A percentile compares a stretch with the other conserved stretches of the same genome.
Conservation (phyloP, 2,329 filamentous ascomycete species). For the Fusarium musae region DNA sequence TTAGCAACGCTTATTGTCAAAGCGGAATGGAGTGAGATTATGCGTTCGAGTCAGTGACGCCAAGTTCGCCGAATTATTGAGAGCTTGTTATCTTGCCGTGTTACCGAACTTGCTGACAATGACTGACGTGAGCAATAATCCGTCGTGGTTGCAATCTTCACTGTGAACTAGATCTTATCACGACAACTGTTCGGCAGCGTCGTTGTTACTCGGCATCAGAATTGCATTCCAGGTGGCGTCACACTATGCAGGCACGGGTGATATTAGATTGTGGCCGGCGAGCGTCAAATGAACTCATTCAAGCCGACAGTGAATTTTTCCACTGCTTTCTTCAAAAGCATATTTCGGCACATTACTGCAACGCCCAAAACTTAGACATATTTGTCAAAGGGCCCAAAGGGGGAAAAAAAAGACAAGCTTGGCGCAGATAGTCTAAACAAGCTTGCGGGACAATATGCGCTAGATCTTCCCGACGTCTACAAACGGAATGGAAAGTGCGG, state of each 20-base stretch:
- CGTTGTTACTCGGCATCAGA: not conserved
- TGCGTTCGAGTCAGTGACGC: not conserved
- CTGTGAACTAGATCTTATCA: not conserved
- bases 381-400: not conserved
- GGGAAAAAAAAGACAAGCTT: not conserved
- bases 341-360: not conserved
- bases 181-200: not conserved
- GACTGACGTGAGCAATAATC: too few species aligned
- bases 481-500: not conserved
- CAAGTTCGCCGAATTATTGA: not conserved
- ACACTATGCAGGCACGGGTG: not conserved
- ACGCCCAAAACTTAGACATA: fast-evolving
- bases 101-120: not conserved
- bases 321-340: fast-evolving
- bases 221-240: not conserved
- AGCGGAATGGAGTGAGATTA: not conserved
- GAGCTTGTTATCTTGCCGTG: not conserved
- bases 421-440: not conserved
- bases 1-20: not conserved
- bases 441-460: not conserved
- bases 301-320: not conserved
- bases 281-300: not conserved
- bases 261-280: not conserved
- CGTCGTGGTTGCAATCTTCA: too few species aligned
- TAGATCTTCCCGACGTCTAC: not conserved